Evolutionary conservation across 371 early-diverging fungal genomes (phyloP).

Genomic region (Amoeboradix gromovi): DNA sequence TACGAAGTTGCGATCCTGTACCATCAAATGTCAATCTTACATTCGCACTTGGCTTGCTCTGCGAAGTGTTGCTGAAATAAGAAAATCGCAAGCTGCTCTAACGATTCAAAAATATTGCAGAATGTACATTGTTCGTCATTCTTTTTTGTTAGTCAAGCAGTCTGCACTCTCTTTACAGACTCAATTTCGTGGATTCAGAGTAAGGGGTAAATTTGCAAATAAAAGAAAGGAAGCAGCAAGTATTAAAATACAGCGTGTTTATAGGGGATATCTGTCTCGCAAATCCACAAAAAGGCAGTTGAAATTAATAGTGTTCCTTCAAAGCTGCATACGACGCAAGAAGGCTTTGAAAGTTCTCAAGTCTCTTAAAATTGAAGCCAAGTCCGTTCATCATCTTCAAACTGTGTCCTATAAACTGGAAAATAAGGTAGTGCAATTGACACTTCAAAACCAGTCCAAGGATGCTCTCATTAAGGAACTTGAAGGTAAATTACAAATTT

Average conservation of each 20-base stretch:
- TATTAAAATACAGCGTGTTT: slow-evolving; percentile 32
- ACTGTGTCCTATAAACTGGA: slow-evolving; percentile 70
- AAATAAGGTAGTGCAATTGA: slow-evolving; percentile 24
- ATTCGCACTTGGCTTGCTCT: slow-evolving; percentile 21
- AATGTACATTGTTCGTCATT: neutral
- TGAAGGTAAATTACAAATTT: neutral
- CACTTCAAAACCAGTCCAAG: neutral
- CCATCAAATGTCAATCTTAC: neutral
- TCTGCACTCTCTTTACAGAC: neutral
- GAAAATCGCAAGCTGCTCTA: slow-evolving; percentile 39
- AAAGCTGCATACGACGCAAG: slow-evolving; percentile 42
- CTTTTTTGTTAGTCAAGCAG: neutral
- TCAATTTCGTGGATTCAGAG: neutral
- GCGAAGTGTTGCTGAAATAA: slow-evolving; percentile 16
- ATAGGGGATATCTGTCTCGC: slow-evolving; percentile 33
- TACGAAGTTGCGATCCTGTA: neutral
- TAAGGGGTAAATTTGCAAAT: slow-evolving; percentile 10
- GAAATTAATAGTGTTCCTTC: slow-evolving; percentile 31
- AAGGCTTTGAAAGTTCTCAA: slow-evolving; percentile 28
- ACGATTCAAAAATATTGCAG: slow-evolving; percentile 27
- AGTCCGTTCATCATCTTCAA: slow-evolving; percentile 60
- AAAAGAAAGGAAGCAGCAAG: slow-evolving; percentile 41
- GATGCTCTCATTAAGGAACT: neutral
- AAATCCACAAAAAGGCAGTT: slow-evolving; percentile 17
- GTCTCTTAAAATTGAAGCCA: slow-evolving; percentile 42